Evolutionary conservation across 1,139 yeast genomes (phyloP).

Genomic region (Debaryomyces coudertii): DNA sequence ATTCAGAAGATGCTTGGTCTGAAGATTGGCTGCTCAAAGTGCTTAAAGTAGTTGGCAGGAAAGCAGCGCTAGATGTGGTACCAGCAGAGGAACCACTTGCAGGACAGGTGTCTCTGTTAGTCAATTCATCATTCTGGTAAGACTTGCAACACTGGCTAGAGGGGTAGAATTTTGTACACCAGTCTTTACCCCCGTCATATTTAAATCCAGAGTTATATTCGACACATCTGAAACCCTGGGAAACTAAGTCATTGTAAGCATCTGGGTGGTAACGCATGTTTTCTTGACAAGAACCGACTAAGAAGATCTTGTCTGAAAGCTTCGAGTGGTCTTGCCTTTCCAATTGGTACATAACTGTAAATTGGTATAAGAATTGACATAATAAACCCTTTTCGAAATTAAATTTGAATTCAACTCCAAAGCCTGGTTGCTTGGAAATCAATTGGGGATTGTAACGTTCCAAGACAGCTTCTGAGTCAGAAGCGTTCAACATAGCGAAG

Average conservation of each 20-base stretch:
- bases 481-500: conserved; percentile 21
- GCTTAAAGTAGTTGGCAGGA: conserved; percentile 1
- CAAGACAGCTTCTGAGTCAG: conserved; percentile 19
- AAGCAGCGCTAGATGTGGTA: neutral
- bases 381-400: conserved; percentile 21
- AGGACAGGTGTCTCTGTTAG: conserved; percentile 21
- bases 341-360: conserved; percentile 24
- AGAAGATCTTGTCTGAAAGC: conserved; percentile 23
- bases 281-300: conserved; percentile 24
- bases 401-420: conserved; percentile 25
- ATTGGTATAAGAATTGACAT: conserved; percentile 25
- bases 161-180: conserved; percentile 25
- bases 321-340: conserved; percentile 15
- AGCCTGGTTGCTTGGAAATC: conserved; percentile 21
- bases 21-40: neutral
- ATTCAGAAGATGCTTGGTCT: neutral
- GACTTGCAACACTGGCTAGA: conserved; percentile 20
- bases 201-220: conserved; percentile 26
- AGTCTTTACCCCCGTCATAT: conserved; percentile 25
- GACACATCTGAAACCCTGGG: conserved; percentile 24
- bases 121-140: conserved; percentile 20
- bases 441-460: conserved; percentile 20
- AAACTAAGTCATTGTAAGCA: conserved; percentile 16
- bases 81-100: conserved; percentile 6
- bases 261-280: conserved; percentile 21